Base-by-base conservation (phyloP, 1,284 basidiomycete species). In the Irpex lacteus region DNA sequence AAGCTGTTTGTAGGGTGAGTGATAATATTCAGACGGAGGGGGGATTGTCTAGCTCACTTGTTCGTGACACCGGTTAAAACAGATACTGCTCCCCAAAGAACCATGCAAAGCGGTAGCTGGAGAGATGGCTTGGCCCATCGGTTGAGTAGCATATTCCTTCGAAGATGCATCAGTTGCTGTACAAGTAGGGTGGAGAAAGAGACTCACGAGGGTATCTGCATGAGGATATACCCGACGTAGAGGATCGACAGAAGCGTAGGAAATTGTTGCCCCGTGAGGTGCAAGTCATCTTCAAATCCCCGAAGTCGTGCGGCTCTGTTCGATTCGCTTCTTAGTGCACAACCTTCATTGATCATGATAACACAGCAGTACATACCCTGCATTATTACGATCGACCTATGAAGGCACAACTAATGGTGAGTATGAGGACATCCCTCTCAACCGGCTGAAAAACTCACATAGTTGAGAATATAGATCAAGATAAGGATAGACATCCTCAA, bases 151-250 rank as follows among this genome's bases (percentile, higher is more conserved):
- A 90, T 90, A 70, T 92, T 91, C 5, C 89, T 91, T 62, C 13
- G 5, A 5, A 53, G 3, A 2, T 4, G 4, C 9, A 26, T 11
- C 19, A 40, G 37, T 13, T 32, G n/a, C 13, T 40, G 34, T 9
- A 18, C 69, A 53, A 9, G 59, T 5, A 15, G 21, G 8, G 9
- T 15, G 44, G 44, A 52, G 40, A 11, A n/a, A 8, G 54, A 54
- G 1, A 77, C 85, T 70, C 71, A 90, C 87, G 89, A 91, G 4
- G 89, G 90, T 59, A 91, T 82, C 74, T 94, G 92, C 87, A 92
- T 91, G 59, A 91, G 74, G 67, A 91, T 87, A 70, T 94, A 94
- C 18, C 90, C 91, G 53, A 92, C 84, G 70, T 91, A 94, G 36
- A 94, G 83, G 65, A 93, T 86, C 2, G 86, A 87, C 26, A 95